These are phyloP conservation scores for Vigna reflexopilosa DNA, from an alignment of 306 rosid genomes.

Conservation along the genomic window DNA sequence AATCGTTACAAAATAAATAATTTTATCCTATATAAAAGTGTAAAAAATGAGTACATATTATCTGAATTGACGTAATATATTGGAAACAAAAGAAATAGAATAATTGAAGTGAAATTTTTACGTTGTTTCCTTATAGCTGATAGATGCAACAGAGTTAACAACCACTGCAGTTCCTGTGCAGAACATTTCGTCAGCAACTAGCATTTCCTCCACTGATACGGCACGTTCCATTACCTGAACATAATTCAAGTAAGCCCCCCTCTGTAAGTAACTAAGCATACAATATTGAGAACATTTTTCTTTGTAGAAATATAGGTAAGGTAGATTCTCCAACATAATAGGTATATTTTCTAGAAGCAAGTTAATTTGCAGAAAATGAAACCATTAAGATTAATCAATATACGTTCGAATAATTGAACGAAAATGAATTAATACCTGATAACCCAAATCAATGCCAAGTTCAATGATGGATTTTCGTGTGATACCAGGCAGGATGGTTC, in stretches of 20 bases:
- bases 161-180: constrained; percentile 72
- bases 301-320: background rate
- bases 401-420: background rate
- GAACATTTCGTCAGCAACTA: constrained; percentile 68
- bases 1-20: too few species aligned
- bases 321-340: background rate
- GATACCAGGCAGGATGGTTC: constrained; percentile 70
- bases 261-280: too few species aligned
- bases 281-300: too few species aligned
- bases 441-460: constrained; percentile 58
- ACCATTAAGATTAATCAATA: background rate
- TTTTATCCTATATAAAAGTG: too few species aligned
- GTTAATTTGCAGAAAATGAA: background rate
- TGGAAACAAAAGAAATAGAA: background rate
- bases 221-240: constrained; percentile 57
- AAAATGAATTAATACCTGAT: constrained; percentile 51
- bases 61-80: too few species aligned
- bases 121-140: constrained; percentile 51
- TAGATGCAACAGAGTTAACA: constrained; percentile 54
- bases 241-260: background rate
- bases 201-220: constrained; percentile 57
- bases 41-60: too few species aligned
- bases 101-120: constrained; percentile 11
- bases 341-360: too few species aligned
- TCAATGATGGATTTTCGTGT: constrained; percentile 66